These are phyloP conservation scores for Penicillium crustosum DNA, from an alignment of 2,329 filamentous ascomycete genomes.

Conservation along the genomic window DNA sequence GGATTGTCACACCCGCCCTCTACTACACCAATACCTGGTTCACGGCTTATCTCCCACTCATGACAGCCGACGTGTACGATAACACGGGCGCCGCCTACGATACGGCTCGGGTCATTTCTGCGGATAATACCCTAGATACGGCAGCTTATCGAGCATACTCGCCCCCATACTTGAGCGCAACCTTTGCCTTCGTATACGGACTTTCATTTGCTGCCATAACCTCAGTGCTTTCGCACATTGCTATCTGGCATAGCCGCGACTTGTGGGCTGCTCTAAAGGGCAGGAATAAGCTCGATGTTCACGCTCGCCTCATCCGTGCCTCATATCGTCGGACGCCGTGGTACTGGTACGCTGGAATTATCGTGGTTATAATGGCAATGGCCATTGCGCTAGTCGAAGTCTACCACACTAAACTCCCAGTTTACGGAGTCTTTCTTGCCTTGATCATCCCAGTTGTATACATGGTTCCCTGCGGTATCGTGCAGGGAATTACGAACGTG, in stretches of 20 bases:
- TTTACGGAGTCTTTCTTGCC: slow-evolving; percentile 45
- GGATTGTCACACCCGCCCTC: slow-evolving; percentile 35
- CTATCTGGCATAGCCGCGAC: slow-evolving; percentile 32
- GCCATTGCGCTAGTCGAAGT: slow-evolving; percentile 41
- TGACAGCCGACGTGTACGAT: slow-evolving; percentile 30
- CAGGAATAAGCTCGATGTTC: slow-evolving; percentile 44
- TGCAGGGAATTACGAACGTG: slow-evolving; percentile 48
- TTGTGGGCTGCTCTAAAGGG: slow-evolving; percentile 30
- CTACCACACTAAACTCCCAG: slow-evolving; percentile 45
- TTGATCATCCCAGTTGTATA: slow-evolving; percentile 45
- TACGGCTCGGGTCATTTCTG: slow-evolving; percentile 56
- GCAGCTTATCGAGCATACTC: slow-evolving; percentile 63
- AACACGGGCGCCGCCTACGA: slow-evolving; percentile 58
- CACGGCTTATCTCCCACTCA: slow-evolving; percentile 31
- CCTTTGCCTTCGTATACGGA: slow-evolving; percentile 56
- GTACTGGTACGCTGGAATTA: slow-evolving; percentile 46
- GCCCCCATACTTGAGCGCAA: slow-evolving; percentile 60
- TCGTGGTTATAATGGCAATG: slow-evolving; percentile 33
- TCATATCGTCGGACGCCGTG: slow-evolving; percentile 42
- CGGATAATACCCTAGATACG: slow-evolving; percentile 56
- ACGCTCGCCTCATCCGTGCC: slow-evolving; percentile 41
- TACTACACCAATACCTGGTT: slow-evolving; percentile 35
- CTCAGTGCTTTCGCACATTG: slow-evolving; percentile 43
- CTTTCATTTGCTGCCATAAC: slow-evolving; percentile 64
- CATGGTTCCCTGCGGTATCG: slow-evolving; percentile 48